Base-by-base conservation (phyloP, 257 asterid species). In the Primulina tabacum region DNA sequence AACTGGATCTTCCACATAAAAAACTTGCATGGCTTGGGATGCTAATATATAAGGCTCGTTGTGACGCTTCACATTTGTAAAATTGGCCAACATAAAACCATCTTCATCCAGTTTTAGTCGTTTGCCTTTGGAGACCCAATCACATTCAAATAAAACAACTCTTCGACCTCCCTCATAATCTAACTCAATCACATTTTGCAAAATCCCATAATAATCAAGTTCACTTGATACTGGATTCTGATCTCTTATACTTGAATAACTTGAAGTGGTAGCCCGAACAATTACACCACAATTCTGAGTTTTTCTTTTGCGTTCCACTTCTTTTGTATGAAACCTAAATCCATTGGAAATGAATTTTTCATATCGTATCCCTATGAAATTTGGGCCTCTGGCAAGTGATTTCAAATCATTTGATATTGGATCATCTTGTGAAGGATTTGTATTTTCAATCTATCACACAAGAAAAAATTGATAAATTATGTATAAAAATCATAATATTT, bases 1-100 rank as follows among this genome's bases (percentile, higher is more conserved):
- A 10, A 40, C 16, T n/a, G 33, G 56, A 64, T 64, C 33, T 64
- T 64, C 68, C 5, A 33, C 67, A 62, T 64, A 64, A 21, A 64
- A n/a, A 6, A 63, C 55, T 35, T 63, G n/a, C 21, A n/a, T 20
- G 6, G 50, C 50, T 8, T 32, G 50, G 17, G 66, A 33, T 32
- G 66, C 16, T 16, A 62, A 21, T 3, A 63, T n/a, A 8, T 17
- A 63, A 63, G 68, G 68, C 29, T 63, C 32, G 21, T 35, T 33
- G 18, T 35, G 68, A 18, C 17, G n/a, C 55, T 12, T 63, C 53
- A 62, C 53, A 18, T 63, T 63, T 5, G 30, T 63, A 28, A 34
- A 63, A 8, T 63, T 63, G 11, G 32, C 38, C 10, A 34, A n/a
- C 17, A 3, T 12, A 32, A 63, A 63, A 4, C 53, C 32, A 35